Percentiles rank a stretch among this genome's conserved stretches.
These are phyloP conservation scores for Pelomyxa schiedti DNA, from an alignment of 78 protist genomes.

Conservation along the genomic window DNA sequence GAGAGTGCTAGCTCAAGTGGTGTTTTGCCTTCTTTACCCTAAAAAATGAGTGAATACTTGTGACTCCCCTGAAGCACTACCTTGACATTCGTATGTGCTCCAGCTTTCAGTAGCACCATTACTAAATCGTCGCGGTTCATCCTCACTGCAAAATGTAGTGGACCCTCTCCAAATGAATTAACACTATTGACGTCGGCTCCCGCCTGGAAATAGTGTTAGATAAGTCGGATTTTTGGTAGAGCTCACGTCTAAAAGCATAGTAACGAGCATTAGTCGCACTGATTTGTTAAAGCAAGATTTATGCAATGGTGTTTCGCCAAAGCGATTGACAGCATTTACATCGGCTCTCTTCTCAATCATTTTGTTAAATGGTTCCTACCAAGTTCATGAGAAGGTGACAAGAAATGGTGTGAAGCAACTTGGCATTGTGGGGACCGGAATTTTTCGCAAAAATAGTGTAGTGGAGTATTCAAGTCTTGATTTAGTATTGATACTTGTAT, in stretches of 20 bases:
- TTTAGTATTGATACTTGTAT: slow-evolving; percentile 38
- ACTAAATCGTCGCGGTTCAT: slow-evolving; percentile 54
- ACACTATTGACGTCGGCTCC: slow-evolving; percentile 39
- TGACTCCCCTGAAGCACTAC: too few relatives aligned
- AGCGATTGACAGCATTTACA: slow-evolving; percentile 32
- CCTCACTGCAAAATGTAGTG: slow-evolving; percentile 52
- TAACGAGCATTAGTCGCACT: slow-evolving; percentile 39
- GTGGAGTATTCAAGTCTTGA: slow-evolving; percentile 32
- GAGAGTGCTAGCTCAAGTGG: slow-evolving; percentile 36
- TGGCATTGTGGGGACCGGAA: slow-evolving; percentile 33
- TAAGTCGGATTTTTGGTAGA: not conserved
- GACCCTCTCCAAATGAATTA: slow-evolving; percentile 21
- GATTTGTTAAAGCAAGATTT: slow-evolving; percentile 45
- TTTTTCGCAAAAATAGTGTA: slow-evolving; percentile 60
- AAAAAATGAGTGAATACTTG: too few relatives aligned
- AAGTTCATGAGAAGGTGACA: slow-evolving; percentile 23
- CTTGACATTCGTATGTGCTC: slow-evolving; percentile 26
- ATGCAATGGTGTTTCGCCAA: slow-evolving; percentile 62
- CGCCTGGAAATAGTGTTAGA: not conserved
- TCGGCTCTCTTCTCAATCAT: too few relatives aligned
- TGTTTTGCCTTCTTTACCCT: slow-evolving; percentile 15
- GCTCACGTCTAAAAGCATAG: slow-evolving; percentile 14
- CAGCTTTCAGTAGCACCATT: slow-evolving; percentile 33
- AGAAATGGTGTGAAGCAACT: slow-evolving; percentile 36
- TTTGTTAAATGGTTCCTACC: not conserved